Evolutionary conservation across 2,329 filamentous ascomycete species (phyloP).

Genomic region (Sarocladium strictum): DNA sequence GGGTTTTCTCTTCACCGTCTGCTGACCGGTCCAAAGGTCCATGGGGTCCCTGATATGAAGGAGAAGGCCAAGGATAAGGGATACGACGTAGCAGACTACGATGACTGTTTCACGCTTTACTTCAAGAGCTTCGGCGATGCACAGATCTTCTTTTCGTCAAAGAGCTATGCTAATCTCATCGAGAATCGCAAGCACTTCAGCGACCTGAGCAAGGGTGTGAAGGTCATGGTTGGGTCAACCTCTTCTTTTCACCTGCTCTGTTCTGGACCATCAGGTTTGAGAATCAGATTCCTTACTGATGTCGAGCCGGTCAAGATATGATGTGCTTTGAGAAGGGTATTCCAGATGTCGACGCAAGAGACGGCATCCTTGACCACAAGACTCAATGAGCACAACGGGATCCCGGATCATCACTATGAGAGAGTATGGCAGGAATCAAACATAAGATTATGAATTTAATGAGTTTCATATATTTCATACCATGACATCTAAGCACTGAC

Average conservation of each 20-base stretch:
- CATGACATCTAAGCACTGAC: not conserved
- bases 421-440: no score
- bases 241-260: no score
- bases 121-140: conserved; percentile 14
- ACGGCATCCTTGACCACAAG: conserved; percentile 11
- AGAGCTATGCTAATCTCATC: conserved; percentile 8
- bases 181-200: conserved; percentile 14
- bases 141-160: conserved; percentile 14
- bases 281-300: no score
- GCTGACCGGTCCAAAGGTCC: conserved; percentile 11
- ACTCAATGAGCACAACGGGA: not conserved
- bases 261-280: no score
- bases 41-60: conserved; percentile 15
- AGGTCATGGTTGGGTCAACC: conserved; percentile 14
- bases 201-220: conserved; percentile 11
- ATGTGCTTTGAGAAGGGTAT: conserved; percentile 14
- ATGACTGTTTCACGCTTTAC: conserved; percentile 17
- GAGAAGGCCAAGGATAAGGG: conserved; percentile 11
- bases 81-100: conserved; percentile 14
- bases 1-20: not conserved
- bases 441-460: no score
- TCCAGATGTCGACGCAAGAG: conserved; percentile 11
- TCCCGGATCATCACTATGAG: no score
- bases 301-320: conserved; percentile 12
- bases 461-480: no score